Conservation (phyloP, 176 grass and related monocot genomes). For the Zoysia japonica region DNA sequence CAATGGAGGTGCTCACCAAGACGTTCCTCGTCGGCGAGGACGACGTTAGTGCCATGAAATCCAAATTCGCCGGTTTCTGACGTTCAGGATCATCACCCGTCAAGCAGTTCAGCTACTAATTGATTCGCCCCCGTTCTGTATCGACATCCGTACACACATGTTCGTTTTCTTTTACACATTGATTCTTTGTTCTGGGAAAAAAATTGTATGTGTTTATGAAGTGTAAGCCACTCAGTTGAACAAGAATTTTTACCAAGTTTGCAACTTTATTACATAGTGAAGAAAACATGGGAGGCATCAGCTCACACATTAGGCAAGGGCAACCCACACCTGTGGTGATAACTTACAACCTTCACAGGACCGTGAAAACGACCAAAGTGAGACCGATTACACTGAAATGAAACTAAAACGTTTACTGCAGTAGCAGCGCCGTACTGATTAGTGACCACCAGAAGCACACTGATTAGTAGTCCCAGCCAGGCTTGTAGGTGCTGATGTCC, state of each 20-base stretch:
- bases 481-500: slow-evolving; percentile 46
- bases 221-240: too few species aligned
- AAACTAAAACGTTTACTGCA: not conserved
- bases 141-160: too few species aligned
- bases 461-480: slow-evolving; percentile 29
- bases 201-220: too few species aligned
- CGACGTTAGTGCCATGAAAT: slow-evolving; percentile 39
- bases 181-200: too few species aligned
- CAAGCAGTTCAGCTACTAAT: slow-evolving; percentile 1
- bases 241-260: not conserved
- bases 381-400: not conserved
- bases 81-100: too few species aligned
- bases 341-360: not conserved
- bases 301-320: not conserved
- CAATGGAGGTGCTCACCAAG: slow-evolving; percentile 63
- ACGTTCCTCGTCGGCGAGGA: slow-evolving; percentile 54
- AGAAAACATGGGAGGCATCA: not conserved
- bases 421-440: not conserved
- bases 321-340: not conserved
- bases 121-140: not conserved
- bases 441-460: not conserved
- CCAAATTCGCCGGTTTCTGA: slow-evolving; percentile 49
- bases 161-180: not conserved
- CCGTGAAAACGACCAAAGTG: slow-evolving; percentile 4
- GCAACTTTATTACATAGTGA: slow-evolving; percentile 31